Percentiles rank a stretch among this genome's conserved stretches.
Conservation (phyloP, 2,329 filamentous ascomycete species). For the Berkeleyomyces rouxiae region DNA sequence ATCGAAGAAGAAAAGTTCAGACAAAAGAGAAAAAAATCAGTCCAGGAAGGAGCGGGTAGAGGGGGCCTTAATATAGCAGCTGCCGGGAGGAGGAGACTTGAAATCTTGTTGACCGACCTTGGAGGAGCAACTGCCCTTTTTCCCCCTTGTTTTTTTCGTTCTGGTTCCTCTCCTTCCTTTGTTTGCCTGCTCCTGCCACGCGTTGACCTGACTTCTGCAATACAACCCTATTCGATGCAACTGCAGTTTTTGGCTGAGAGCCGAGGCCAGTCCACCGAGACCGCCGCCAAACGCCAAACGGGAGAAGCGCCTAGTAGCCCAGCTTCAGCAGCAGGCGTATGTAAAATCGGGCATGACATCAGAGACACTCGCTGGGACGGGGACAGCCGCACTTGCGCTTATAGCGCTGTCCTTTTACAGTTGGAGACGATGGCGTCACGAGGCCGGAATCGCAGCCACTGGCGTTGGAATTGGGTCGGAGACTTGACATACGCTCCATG, state of each 20-base stretch:
- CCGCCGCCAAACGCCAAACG: background rate
- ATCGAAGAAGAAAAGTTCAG: background rate
- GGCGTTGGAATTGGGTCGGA: no score
- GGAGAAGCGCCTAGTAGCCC: background rate
- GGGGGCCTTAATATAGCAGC: background rate
- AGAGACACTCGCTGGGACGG: no score
- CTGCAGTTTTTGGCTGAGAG: background rate
- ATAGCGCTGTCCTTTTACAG: no score
- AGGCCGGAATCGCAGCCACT: no score
- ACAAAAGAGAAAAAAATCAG: background rate
- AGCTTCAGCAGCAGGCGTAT: background rate
- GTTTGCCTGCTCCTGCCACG: background rate
- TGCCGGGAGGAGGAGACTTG: background rate
- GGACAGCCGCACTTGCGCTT: no score
- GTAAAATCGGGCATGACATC: no score
- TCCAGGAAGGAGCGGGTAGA: background rate
- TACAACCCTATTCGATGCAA: background rate
- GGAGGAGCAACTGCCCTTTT: background rate
- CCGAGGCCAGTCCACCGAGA: background rate
- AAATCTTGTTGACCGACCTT: background rate
- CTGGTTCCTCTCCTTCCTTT: background rate
- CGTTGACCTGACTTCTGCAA: background rate
- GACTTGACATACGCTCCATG: no score
- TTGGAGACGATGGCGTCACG: background rate
- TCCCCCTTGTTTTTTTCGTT: background rate